phyloP scores from a whole-genome alignment of 108 stramenopile genomes.

The Schizochytrium sp. region DNA sequence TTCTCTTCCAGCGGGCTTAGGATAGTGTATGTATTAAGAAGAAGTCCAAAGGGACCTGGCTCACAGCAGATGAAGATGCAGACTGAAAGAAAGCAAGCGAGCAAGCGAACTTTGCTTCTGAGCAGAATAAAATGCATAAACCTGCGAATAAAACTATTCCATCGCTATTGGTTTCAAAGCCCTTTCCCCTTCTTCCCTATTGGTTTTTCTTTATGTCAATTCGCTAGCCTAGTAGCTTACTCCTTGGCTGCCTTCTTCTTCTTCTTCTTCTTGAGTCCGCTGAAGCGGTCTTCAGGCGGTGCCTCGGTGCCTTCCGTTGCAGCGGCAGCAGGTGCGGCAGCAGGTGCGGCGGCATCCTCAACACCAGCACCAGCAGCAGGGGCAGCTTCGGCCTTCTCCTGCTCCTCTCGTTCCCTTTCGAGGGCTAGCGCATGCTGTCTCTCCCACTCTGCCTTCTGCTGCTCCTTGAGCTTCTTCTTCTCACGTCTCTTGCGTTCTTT shows the following conservation, averaged over 20 bases:
- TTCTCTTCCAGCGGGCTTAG: too few species aligned
- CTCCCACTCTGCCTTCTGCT: constrained; percentile 60
- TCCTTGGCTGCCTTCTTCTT: background rate
- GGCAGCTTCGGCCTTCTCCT: constrained; percentile 45
- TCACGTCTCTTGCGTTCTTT: constrained; percentile 54
- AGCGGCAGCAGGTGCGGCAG: constrained; percentile 7
- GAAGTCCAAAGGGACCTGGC: too few species aligned
- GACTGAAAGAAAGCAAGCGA: too few species aligned
- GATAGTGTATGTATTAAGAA: too few species aligned
- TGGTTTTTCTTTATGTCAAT: too few species aligned
- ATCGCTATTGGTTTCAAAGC: too few species aligned
- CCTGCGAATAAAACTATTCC: too few species aligned
- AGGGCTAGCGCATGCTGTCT: constrained; percentile 15
- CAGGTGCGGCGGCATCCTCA: background rate
- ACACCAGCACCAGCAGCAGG: background rate
- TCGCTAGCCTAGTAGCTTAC: background rate
- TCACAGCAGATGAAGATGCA: too few species aligned
- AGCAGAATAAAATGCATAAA: too few species aligned
- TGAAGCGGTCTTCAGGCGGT: constrained; percentile 50
- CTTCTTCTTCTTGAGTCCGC: constrained; percentile 58
- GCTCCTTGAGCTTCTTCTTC: constrained; percentile 52
- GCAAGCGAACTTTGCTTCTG: too few species aligned
- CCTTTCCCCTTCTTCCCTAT: too few species aligned
- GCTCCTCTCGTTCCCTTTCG: constrained; percentile 36
- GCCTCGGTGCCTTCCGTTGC: background rate